Evolutionary conservation across 2,329 filamentous ascomycete genomes (phyloP), one percentile per base, ranked within the genome.

Genomic region (Plenodomus lindquistii): DNA sequence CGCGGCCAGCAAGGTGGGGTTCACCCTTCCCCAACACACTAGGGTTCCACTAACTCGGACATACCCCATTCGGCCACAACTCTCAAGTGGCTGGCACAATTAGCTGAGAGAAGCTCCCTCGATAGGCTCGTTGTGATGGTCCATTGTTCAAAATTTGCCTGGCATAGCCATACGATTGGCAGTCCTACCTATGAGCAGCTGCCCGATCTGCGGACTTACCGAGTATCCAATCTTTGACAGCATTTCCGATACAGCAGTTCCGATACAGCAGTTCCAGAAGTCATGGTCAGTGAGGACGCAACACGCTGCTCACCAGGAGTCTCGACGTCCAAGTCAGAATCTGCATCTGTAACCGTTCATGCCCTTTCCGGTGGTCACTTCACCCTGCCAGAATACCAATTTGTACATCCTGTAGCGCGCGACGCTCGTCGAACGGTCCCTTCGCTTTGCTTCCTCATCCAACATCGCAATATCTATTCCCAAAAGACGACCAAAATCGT

Each of bases 381-480:
- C 42, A 79, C 78, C 7, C 72, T 81, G 5, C 78, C 78, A 0
- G 75, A 81, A 42, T 67, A 69, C 27, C 69, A 77, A 38, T 81
- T 81, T 52, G 69, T 81, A 8, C 69, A 75, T 17, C 74, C 75
- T 5, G 73, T 76, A 2, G 72, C 74, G 34, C 71, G 68, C 7
- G 67, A 73, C 5, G 75, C 76, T 3, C 70, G 73, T 35, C 74
- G 73, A 19, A 80, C 75, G 1, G 80, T 83, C 0, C 81, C 81
- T 0, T 83, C 79, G 0, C 68, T 84, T 5, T 74, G 75, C 0
- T 84, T 83, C 52, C 71, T 84, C 2, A 75, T 84, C 35, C 75
- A 74, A n/a, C 81, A 83, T 56, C 66, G 69, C 2, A 67, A 74
- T 4, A 62, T 61, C 17, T 59, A 63, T 16, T 68, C 69, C 4